Conservation (phyloP, 305 asterid genomes). For the Ruellia speciosa region DNA sequence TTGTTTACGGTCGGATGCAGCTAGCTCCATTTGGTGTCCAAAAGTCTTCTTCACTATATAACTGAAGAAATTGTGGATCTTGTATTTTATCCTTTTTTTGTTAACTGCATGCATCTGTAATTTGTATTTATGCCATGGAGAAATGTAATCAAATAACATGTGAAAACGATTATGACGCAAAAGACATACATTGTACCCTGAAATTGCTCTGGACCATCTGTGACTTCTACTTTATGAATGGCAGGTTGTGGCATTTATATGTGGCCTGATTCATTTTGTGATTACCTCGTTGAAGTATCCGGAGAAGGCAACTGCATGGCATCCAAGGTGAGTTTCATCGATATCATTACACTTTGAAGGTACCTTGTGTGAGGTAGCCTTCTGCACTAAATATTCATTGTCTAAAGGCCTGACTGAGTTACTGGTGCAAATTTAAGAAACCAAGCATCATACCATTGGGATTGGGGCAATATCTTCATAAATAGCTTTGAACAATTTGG, state of each 20-base stretch:
- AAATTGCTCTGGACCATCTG: slow-evolving; percentile 9
- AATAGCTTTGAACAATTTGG: neutral
- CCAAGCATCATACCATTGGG: neutral
- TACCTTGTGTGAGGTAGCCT: neutral
- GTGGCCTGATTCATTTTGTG: slow-evolving; percentile 68
- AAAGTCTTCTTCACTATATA: too few species aligned
- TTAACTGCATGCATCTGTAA: too few species aligned
- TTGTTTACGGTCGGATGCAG: too few species aligned
- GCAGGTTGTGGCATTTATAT: slow-evolving; percentile 82
- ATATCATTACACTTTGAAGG: neutral
- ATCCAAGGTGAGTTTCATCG: slow-evolving; percentile 44
- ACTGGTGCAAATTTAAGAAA: too few species aligned
- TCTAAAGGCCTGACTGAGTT: too few species aligned
- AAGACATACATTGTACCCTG: neutral
- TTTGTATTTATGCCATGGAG: too few species aligned
- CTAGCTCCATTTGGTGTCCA: too few species aligned
- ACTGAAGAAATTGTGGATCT: too few species aligned
- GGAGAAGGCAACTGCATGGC: slow-evolving; percentile 37
- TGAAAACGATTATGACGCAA: too few species aligned
- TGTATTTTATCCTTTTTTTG: too few species aligned
- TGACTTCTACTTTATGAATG: slow-evolving; percentile 20
- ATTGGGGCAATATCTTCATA: neutral
- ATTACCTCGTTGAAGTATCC: slow-evolving; percentile 38
- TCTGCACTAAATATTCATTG: too few species aligned
- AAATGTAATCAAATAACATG: too few species aligned